Evolutionary conservation across 345 rosid genomes (phyloP).

Genomic region (Dovyalis caffra): DNA sequence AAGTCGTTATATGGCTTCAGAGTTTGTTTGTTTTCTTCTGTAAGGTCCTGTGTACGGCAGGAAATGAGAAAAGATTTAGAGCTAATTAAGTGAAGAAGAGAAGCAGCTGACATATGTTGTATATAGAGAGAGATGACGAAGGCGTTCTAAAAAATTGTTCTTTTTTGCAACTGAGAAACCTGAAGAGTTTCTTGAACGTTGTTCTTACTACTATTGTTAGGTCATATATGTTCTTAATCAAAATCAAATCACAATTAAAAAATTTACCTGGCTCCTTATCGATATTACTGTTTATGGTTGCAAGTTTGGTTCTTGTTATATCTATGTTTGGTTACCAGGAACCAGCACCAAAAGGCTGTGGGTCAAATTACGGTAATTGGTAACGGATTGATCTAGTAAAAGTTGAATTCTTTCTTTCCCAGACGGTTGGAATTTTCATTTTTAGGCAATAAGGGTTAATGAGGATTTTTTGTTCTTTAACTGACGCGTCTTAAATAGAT

Average conservation of each 20-base stretch:
- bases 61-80: conserved; percentile 14
- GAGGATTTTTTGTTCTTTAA: too few relatives aligned
- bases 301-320: background rate
- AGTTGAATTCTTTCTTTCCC: background rate
- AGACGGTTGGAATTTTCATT: too few relatives aligned
- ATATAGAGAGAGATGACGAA: conserved; percentile 20
- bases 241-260: background rate
- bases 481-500: too few relatives aligned
- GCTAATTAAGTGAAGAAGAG: background rate
- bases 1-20: background rate
- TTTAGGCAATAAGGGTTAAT: too few relatives aligned
- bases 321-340: background rate
- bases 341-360: background rate
- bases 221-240: background rate
- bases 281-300: background rate
- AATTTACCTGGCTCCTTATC: too few relatives aligned
- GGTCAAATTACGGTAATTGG: too few relatives aligned
- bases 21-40: conserved; percentile 15
- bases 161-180: conserved; percentile 37
- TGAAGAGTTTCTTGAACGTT: background rate
- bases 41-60: background rate
- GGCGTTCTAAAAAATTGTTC: background rate
- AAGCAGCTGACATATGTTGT: conserved; percentile 36
- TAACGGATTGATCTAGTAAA: background rate
- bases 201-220: background rate